phyloP scores from a whole-genome alignment of 163 green algal species.

The Trebouxia gelatinosa region DNA sequence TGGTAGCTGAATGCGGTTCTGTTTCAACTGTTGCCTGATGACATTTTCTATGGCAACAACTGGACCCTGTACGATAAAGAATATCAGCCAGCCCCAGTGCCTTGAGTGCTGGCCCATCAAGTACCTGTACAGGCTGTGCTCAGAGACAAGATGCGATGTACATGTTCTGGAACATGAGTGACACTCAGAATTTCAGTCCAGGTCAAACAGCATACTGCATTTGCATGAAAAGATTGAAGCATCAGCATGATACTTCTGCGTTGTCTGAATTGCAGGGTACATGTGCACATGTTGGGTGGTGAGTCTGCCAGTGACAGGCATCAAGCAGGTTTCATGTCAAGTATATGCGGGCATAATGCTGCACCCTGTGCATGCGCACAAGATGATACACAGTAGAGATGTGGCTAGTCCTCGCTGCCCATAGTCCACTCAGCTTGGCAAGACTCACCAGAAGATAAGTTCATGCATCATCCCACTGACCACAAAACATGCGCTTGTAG shows the following conservation, averaged over 20 bases:
- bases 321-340: too few relatives aligned
- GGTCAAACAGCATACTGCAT: neutral
- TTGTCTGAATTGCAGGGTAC: too few relatives aligned
- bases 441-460: conserved; percentile 39
- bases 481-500: conserved; percentile 34
- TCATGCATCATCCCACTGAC: conserved; percentile 45
- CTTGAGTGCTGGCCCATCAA: neutral
- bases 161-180: neutral
- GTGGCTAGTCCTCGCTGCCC: too few relatives aligned
- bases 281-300: neutral
- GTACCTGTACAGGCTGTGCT: conserved; percentile 19
- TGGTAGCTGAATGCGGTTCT: neutral
- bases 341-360: too few relatives aligned
- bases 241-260: too few relatives aligned
- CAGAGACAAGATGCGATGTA: neutral
- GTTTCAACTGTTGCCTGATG: neutral
- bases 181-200: neutral
- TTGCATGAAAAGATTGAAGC: neutral
- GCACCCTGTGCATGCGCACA: too few relatives aligned
- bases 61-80: conserved; percentile 37
- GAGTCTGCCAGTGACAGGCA: neutral
- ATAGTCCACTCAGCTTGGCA: too few relatives aligned
- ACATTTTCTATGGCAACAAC: conserved; percentile 20
- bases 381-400: too few relatives aligned
- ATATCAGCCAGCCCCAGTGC: conserved; percentile 28